Conservation (phyloP, 371 early-diverging fungal species). For the Syncephalastrum monosporum region DNA sequence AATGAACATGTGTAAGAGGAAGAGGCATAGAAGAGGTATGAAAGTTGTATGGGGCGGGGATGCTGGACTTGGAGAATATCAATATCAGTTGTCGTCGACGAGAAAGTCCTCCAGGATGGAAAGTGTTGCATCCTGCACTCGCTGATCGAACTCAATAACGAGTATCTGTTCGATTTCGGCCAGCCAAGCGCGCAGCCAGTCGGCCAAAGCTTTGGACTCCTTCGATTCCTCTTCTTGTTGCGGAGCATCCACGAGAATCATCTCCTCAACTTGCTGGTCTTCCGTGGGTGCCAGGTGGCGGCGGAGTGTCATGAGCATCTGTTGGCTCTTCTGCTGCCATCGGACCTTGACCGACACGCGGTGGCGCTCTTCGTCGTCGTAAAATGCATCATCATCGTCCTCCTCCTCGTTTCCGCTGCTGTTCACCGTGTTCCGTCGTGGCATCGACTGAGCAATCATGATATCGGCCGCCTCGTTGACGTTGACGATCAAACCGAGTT, state of each 20-base stretch:
- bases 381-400: neutral
- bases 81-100: slow-evolving; percentile 16
- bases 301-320: no score
- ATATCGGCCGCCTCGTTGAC: slow-evolving; percentile 20
- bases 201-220: slow-evolving; percentile 13
- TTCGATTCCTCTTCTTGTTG: slow-evolving; percentile 3
- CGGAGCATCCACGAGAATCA: no score
- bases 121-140: slow-evolving; percentile 26
- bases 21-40: slow-evolving; percentile 4
- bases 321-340: neutral
- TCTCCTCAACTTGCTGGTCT: no score
- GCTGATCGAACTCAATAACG: slow-evolving; percentile 20
- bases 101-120: slow-evolving; percentile 28
- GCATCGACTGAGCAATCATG: slow-evolving; percentile 20
- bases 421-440: slow-evolving; percentile 2
- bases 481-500: slow-evolving; percentile 27
- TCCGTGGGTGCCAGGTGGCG: no score
- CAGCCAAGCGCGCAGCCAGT: slow-evolving; percentile 23
- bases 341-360: slow-evolving; percentile 6
- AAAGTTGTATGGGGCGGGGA: neutral
- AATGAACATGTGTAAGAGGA: neutral
- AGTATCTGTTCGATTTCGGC: slow-evolving; percentile 18
- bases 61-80: no score
- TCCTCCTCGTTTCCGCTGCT: neutral
- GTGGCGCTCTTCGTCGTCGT: slow-evolving; percentile 5